phyloP scores from a whole-genome alignment of 1,284 basidiomycete species.

The Sporisorium scitamineum region DNA sequence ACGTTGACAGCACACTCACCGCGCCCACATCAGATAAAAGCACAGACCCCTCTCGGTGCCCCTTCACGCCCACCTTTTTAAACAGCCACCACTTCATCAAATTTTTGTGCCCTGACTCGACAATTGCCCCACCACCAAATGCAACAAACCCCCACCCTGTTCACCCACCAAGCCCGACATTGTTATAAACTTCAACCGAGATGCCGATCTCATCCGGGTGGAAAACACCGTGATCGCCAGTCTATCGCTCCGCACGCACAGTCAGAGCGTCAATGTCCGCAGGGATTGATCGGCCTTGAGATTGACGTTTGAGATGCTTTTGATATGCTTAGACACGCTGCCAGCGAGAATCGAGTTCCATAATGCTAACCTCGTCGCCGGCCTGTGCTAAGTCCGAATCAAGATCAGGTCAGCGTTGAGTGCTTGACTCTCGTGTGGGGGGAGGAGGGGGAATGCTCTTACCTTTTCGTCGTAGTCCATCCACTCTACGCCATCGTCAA shows the following conservation, averaged over 20 bases:
- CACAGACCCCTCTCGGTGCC: background rate
- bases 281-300: background rate
- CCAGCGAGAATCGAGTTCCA: conserved; percentile 57
- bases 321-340: conserved; percentile 39
- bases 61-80: background rate
- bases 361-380: conserved; percentile 59
- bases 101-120: background rate
- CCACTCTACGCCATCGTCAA: conserved; percentile 66
- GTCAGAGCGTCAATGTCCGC: too few relatives aligned
- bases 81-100: background rate
- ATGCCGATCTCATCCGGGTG: background rate
- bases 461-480: conserved; percentile 69
- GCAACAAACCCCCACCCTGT: too few relatives aligned
- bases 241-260: background rate
- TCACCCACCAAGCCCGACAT: background rate
- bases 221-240: background rate
- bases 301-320: background rate
- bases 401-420: background rate
- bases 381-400: conserved; percentile 21
- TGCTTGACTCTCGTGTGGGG: too few relatives aligned
- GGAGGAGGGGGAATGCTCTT: conserved; percentile 3
- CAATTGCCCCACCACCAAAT: background rate
- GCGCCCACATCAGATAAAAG: background rate
- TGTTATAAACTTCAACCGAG: background rate
- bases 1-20: background rate